Evolutionary conservation across 192 early-diverging fungal species (phyloP).

Genomic region (Coemansia umbellata): DNA sequence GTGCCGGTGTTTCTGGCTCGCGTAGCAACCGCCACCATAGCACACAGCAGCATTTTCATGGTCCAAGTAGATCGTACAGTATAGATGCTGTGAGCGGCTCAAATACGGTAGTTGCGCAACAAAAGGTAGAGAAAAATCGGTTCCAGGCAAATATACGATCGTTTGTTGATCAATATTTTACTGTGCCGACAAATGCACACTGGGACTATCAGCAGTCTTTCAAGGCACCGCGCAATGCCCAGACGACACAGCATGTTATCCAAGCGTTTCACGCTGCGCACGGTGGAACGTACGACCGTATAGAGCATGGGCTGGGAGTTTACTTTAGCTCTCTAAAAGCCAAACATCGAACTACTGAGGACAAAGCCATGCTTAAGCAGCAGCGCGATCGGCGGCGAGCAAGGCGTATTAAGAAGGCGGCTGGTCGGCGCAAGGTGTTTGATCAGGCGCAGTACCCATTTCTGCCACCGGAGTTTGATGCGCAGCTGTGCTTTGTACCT

Average conservation of each 20-base stretch:
- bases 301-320: constrained; percentile 49
- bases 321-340: constrained; percentile 52
- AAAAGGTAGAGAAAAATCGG: constrained; percentile 47
- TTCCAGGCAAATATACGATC: constrained; percentile 50
- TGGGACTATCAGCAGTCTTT: constrained; percentile 54
- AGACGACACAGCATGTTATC: constrained; percentile 38
- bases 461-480: constrained; percentile 29
- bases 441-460: constrained; percentile 41
- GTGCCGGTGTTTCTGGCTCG: neutral
- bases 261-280: constrained; percentile 27
- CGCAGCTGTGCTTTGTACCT: constrained; percentile 32
- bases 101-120: constrained; percentile 11
- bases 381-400: constrained; percentile 48
- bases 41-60: neutral
- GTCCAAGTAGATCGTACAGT: constrained; percentile 6
- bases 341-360: constrained; percentile 46
- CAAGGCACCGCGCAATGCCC: constrained; percentile 48
- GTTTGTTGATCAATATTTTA: constrained; percentile 48
- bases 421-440: constrained; percentile 42
- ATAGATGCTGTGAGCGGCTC: neutral
- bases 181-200: constrained; percentile 7
- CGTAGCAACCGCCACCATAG: neutral
- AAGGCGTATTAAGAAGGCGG: constrained; percentile 42
- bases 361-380: constrained; percentile 51
- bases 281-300: constrained; percentile 36